Evolutionary conservation across 345 rosid genomes (phyloP).

Genomic region (Cardiospermum halicacabum): DNA sequence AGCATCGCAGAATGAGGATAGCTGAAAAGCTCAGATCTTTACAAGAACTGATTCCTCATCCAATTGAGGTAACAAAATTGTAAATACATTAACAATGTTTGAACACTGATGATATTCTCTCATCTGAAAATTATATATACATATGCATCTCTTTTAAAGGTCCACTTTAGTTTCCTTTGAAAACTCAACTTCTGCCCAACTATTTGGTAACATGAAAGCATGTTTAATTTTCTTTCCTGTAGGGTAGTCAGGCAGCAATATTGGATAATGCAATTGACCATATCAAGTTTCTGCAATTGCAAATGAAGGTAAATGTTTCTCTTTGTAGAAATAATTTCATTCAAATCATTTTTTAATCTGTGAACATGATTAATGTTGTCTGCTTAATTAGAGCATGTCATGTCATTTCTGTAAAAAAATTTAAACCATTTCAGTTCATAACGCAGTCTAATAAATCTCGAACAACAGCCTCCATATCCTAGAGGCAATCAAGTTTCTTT

Average conservation of each 20-base stretch:
- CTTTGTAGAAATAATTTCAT: neutral
- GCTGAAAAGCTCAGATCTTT: constrained; percentile 36
- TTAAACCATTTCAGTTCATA: too few relatives aligned
- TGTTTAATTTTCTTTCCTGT: constrained; percentile 18
- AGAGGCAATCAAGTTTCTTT: neutral
- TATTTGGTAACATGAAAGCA: too few relatives aligned
- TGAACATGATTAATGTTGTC: neutral
- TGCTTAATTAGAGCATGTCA: neutral
- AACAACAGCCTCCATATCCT: neutral
- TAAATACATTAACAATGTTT: neutral
- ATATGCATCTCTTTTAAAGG: too few relatives aligned
- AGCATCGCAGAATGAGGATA: constrained; percentile 40
- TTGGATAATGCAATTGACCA: constrained; percentile 37
- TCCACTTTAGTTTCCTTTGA: too few relatives aligned
- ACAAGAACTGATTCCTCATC: constrained; percentile 42
- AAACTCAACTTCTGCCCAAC: too few relatives aligned
- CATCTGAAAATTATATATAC: too few relatives aligned
- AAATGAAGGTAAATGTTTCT: constrained; percentile 41
- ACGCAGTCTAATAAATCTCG: neutral
- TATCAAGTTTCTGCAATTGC: constrained; percentile 56
- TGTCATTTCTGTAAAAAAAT: neutral
- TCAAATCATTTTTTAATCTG: neutral
- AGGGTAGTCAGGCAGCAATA: constrained; percentile 29
- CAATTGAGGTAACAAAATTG: constrained; percentile 33
- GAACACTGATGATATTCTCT: neutral